Conservation (phyloP, 2,329 filamentous ascomycete species). For the Chrysosporium queenslandicum region DNA sequence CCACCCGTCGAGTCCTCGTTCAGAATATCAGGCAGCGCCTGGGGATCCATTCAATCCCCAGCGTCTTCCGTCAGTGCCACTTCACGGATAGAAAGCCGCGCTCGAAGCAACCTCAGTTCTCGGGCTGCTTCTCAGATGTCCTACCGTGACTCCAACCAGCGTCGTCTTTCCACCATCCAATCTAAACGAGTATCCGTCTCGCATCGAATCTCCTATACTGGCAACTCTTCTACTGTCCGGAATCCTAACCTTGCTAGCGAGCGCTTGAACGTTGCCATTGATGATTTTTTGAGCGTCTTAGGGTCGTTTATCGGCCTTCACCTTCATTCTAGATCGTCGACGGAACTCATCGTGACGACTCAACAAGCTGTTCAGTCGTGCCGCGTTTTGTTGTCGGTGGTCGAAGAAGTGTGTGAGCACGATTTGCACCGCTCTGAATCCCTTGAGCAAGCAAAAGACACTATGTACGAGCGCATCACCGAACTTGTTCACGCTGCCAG, state of each 20-base stretch:
- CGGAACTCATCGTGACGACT: slow-evolving; percentile 71
- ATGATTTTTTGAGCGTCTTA: slow-evolving; percentile 79
- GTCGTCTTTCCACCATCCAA: slow-evolving; percentile 27
- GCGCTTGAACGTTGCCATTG: slow-evolving; percentile 67
- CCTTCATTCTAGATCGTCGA: slow-evolving; percentile 80
- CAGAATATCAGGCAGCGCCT: slow-evolving; percentile 6
- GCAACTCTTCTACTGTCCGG: slow-evolving; percentile 52
- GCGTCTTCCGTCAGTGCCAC: slow-evolving; percentile 2
- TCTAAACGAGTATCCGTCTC: slow-evolving; percentile 46
- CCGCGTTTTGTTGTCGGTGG: slow-evolving; percentile 63
- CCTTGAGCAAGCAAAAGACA: slow-evolving; percentile 58
- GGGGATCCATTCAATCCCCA: slow-evolving; percentile 5
- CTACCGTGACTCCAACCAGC: slow-evolving; percentile 16
- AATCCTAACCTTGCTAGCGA: slow-evolving; percentile 72
- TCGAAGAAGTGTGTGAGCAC: slow-evolving; percentile 73
- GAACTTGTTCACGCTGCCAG: slow-evolving; percentile 72
- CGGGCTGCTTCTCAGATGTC: slow-evolving; percentile 7
- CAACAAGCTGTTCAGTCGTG: slow-evolving; percentile 76
- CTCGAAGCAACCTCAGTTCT: background rate
- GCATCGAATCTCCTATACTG: slow-evolving; percentile 68
- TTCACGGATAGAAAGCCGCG: slow-evolving; percentile 1
- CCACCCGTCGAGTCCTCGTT: slow-evolving; percentile 33
- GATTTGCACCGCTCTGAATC: slow-evolving; percentile 58
- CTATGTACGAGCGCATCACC: slow-evolving; percentile 70
- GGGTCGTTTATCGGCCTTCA: slow-evolving; percentile 91